These are phyloP conservation scores for Hericium erinaceus DNA, from an alignment of 768 basidiomycete genomes.

Conservation along the genomic window DNA sequence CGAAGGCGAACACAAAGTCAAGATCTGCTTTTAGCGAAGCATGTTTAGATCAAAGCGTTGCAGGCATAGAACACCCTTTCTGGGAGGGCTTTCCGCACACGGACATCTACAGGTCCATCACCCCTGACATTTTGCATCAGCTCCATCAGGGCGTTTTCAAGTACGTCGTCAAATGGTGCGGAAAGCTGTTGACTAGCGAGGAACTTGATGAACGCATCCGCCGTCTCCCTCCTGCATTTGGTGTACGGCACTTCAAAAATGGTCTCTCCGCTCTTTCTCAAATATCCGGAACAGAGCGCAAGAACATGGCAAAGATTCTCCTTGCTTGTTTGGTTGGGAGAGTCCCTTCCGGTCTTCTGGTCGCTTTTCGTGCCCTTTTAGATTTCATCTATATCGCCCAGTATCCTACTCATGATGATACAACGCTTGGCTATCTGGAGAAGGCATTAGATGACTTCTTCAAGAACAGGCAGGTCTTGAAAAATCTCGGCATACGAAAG, in stretches of 20 bases:
- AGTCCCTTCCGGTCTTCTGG: too few relatives aligned
- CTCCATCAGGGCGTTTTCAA: conserved; percentile 8
- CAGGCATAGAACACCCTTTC: too few relatives aligned
- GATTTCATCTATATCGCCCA: conserved; percentile 21
- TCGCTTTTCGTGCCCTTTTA: too few relatives aligned
- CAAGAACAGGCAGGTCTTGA: conserved; percentile 10
- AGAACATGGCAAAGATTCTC: not conserved
- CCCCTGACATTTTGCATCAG: conserved; percentile 15
- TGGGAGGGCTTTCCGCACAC: too few relatives aligned
- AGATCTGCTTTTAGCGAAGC: not conserved
- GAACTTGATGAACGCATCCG: not conserved
- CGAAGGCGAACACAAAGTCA: not conserved
- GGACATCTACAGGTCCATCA: conserved; percentile 11
- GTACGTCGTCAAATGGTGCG: conserved; percentile 7
- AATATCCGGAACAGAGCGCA: not conserved
- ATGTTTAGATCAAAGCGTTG: not conserved
- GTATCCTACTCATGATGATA: conserved; percentile 4
- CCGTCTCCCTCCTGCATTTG: not conserved
- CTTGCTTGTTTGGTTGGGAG: too few relatives aligned
- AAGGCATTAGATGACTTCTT: conserved; percentile 9
- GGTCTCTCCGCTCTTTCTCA: not conserved
- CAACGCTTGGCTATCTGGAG: conserved; percentile 5
- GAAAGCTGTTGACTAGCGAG: not conserved
- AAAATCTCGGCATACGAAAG: conserved; percentile 1
- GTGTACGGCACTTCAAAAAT: not conserved